Conservation (phyloP, 106 monocot genomes). For the Ottelia alismoides region DNA sequence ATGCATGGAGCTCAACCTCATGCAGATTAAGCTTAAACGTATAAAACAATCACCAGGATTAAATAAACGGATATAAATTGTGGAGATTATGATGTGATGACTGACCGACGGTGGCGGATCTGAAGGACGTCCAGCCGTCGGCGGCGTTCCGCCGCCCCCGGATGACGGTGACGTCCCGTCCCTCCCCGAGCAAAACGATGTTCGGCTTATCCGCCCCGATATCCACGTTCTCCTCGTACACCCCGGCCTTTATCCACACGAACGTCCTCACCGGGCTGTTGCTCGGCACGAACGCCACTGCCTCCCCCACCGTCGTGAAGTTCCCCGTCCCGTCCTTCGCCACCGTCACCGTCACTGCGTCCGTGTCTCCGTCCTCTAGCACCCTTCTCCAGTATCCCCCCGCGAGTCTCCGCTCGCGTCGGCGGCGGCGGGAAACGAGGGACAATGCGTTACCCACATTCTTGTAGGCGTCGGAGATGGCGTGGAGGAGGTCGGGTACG, state of each 20-base stretch:
- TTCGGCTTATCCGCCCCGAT: slow-evolving; percentile 50
- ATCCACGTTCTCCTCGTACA: slow-evolving; percentile 71
- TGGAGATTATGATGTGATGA: neutral
- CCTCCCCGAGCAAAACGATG: slow-evolving; percentile 58
- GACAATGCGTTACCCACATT: slow-evolving; percentile 50
- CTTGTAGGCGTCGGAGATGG: slow-evolving; percentile 23
- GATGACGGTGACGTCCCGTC: slow-evolving; percentile 53
- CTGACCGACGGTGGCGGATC: slow-evolving; percentile 81
- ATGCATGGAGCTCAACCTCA: neutral
- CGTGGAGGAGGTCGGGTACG: slow-evolving; percentile 7
- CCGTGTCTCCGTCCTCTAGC: neutral
- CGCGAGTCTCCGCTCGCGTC: slow-evolving; percentile 8
- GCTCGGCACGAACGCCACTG: slow-evolving; percentile 51
- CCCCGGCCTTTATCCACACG: slow-evolving; percentile 35
- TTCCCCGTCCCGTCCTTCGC: slow-evolving; percentile 64
- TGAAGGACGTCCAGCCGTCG: slow-evolving; percentile 78
- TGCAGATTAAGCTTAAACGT: neutral
- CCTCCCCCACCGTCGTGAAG: slow-evolving; percentile 48
- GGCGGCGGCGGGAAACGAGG: slow-evolving; percentile 7
- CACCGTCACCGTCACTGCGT: slow-evolving; percentile 31
- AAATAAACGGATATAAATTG: no score
- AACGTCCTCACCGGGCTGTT: slow-evolving; percentile 34
- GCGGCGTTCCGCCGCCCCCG: slow-evolving; percentile 44
- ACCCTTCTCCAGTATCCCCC: slow-evolving; percentile 13
- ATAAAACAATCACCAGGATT: no score